Evolutionary conservation across 1,139 yeast species (phyloP).

Genomic region (Wickerhamomyces sp.): DNA sequence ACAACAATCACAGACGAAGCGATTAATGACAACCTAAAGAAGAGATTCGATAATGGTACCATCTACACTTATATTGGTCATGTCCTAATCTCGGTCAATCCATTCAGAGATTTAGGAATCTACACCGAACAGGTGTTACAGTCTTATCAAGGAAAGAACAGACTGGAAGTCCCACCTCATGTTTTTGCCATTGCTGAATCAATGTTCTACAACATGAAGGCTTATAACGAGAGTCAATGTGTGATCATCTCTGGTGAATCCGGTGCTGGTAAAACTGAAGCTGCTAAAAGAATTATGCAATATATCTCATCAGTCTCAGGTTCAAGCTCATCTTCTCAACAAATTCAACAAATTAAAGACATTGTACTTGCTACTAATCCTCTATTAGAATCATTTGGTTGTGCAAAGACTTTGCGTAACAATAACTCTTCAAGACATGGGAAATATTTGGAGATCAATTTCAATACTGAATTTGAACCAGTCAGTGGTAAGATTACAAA

Average conservation of each 20-base stretch:
- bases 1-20: constrained; percentile 89
- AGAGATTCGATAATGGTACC: constrained; percentile 82
- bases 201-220: constrained; percentile 93
- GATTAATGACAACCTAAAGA: constrained; percentile 86
- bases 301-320: constrained; percentile 88
- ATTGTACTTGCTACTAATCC: constrained; percentile 99
- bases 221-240: constrained; percentile 93
- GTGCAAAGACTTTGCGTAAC: constrained; percentile 95
- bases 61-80: constrained; percentile 89
- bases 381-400: constrained; percentile 91
- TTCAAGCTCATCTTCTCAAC: constrained; percentile 44
- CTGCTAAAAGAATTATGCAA: constrained; percentile 98
- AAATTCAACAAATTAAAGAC: constrained; percentile 83
- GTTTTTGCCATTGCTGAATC: constrained; percentile 97
- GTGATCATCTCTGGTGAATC: constrained; percentile 98
- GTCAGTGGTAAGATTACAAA: constrained; percentile 95
- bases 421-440: constrained; percentile 98
- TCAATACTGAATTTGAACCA: constrained; percentile 79
- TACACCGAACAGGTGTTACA: constrained; percentile 75
- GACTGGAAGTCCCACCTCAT: constrained; percentile 98
- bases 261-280: constrained; percentile 99
- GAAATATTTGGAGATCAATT: constrained; percentile 87
- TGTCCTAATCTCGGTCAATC: constrained; percentile 91
- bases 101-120: constrained; percentile 93
- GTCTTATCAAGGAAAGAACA: constrained; percentile 82